Evolutionary conservation across 2,329 filamentous ascomycete genomes (phyloP).

Genomic region (Colletotrichum viniferum): DNA sequence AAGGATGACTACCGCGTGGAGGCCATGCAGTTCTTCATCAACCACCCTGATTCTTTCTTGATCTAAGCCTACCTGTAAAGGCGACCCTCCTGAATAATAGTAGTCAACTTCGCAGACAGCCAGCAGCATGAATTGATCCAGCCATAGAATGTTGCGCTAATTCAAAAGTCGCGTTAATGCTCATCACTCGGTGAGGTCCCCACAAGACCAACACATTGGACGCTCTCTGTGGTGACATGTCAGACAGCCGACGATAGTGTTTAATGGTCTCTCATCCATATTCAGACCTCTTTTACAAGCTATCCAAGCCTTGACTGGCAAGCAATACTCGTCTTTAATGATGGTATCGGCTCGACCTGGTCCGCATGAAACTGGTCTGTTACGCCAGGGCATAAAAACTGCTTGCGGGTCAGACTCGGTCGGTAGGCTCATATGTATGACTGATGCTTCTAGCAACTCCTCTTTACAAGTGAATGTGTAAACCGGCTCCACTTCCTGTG

Average conservation of each 20-base stretch:
- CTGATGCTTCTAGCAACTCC: neutral
- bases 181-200: neutral
- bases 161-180: neutral
- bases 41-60: neutral
- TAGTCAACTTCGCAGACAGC: neutral
- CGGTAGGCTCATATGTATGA: fast-evolving
- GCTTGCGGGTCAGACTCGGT: neutral
- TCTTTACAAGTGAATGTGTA: neutral
- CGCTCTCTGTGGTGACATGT: neutral
- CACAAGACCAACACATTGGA: neutral
- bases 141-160: neutral
- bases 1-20: neutral
- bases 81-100: neutral
- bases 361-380: neutral
- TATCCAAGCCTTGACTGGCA: neutral
- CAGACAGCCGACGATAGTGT: fast-evolving
- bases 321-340: neutral
- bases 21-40: constrained; percentile 3
- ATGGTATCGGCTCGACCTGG: neutral
- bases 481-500: neutral
- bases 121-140: neutral
- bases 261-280: neutral
- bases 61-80: neutral
- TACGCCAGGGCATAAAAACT: neutral
- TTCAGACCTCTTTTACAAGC: neutral